These are phyloP conservation scores for Trametes punicea DNA, from an alignment of 768 basidiomycete species.

Conservation along the genomic window DNA sequence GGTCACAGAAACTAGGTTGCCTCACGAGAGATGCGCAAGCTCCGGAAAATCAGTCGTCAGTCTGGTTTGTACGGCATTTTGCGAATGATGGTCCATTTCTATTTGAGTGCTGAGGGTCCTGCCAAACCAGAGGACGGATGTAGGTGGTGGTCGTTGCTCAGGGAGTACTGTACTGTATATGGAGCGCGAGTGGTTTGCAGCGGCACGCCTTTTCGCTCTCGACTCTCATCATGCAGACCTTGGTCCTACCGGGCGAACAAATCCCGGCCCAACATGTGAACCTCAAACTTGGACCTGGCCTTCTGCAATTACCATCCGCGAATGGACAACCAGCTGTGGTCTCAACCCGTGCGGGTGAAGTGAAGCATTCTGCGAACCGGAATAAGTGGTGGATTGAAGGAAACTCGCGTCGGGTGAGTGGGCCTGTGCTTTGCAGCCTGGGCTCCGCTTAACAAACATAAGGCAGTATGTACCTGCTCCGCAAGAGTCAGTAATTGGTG, in stretches of 20 bases:
- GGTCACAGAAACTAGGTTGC: not conserved
- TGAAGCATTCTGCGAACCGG: slow-evolving; percentile 67
- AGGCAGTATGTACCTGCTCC: slow-evolving; percentile 84
- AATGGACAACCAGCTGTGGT: slow-evolving; percentile 35
- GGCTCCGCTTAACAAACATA: not conserved
- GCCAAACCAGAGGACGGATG: not conserved
- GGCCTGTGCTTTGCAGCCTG: not conserved
- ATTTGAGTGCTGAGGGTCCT: not conserved
- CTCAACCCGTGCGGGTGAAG: slow-evolving; percentile 66
- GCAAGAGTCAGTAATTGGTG: slow-evolving; percentile 87
- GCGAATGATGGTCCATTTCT: slow-evolving; percentile 9
- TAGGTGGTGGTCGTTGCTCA: not conserved
- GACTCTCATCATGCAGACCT: slow-evolving; percentile 42
- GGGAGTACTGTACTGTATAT: not conserved
- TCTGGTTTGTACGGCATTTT: slow-evolving; percentile 17
- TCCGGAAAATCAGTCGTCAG: slow-evolving; percentile 64
- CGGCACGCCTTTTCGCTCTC: not conserved
- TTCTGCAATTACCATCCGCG: slow-evolving; percentile 47
- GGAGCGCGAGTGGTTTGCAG: not conserved
- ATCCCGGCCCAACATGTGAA: slow-evolving; percentile 73
- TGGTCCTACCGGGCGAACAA: slow-evolving; percentile 79
- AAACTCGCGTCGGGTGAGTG: slow-evolving; percentile 78
- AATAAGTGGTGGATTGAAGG: slow-evolving; percentile 89
- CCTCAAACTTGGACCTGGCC: slow-evolving; percentile 85
- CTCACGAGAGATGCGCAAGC: slow-evolving; percentile 68